Evolutionary conservation across 78 protist species (phyloP), one percentile per base, ranked within the genome.

Genomic region (Dictyostelium purpureum): DNA sequence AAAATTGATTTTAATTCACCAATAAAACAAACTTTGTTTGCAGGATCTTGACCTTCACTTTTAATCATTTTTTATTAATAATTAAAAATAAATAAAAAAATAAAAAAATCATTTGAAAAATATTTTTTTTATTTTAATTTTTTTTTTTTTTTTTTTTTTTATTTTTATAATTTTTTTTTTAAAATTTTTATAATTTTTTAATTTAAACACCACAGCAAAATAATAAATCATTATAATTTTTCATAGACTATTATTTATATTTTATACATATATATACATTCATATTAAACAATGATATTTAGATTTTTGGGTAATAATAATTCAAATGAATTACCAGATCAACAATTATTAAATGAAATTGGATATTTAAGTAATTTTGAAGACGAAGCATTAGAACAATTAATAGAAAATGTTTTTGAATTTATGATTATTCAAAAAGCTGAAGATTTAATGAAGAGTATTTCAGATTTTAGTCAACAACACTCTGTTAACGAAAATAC

Each of bases 271-370:
- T 49, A 49, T 49, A 49, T 2, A 49, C 16, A 49, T 19, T 57
- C 7, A 57, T 19, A 57, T 26, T 51, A 52, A 19, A 52, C 21
- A 37, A 66, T 81, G 37, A 59, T 73, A 16, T 85, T 40, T 57
- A 85, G 75, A 85, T 85, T 85, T 59, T 73, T 54, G 61, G 91
- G 91, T 18, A 35, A 65, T 35, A 59, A 38, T 37, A 79, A 65
- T 42, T 47, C 66, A 45, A 14, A 11, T 6, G 66, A 74, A 33
- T 14, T 76, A 38, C 81, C 91, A 85, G 91, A 85, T 85, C 91
- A 85, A 85, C 91, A 85, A 43, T 28, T 85, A 31, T 9, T 43
- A 26, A 85, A 85, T 85, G 91, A 85, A 73, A n/a, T 85, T 45
- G 81, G 91, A 37, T 73, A 85, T 73, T 47, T 85, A 7, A 40